These are phyloP conservation scores for Dioscorea alata DNA, from an alignment of 106 monocot genomes.

Conservation along the genomic window DNA sequence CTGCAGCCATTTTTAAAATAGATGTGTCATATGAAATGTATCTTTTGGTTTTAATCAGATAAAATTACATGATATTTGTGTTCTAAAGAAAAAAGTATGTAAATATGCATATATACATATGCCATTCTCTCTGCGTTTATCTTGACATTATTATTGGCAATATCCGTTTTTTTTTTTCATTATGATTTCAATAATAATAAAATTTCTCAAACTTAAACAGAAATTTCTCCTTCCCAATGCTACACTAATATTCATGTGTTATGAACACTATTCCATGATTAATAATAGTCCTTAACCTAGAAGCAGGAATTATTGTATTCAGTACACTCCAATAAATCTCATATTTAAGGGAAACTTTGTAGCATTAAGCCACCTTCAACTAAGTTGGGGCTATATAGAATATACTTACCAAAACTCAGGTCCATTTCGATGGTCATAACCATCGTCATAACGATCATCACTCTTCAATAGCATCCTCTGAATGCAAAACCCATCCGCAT, in stretches of 20 bases:
- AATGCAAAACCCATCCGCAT: slow-evolving; percentile 49
- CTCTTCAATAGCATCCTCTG: slow-evolving; percentile 53
- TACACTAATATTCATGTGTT: neutral
- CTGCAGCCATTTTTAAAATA: slow-evolving; percentile 20
- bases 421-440: too few species aligned
- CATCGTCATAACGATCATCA: too few species aligned
- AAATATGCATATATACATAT: too few species aligned
- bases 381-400: neutral
- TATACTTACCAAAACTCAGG: slow-evolving; percentile 68
- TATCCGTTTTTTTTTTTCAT: neutral
- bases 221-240: too few species aligned
- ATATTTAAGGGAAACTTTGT: neutral
- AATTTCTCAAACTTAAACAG: too few species aligned
- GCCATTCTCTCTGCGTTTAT: neutral
- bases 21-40: neutral
- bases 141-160: neutral
- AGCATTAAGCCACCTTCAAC: neutral
- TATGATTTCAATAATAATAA: too few species aligned
- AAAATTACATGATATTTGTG: neutral
- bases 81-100: neutral
- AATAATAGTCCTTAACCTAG: neutral
- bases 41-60: neutral
- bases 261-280: neutral
- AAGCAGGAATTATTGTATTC: neutral
- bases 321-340: neutral